Conservation (phyloP, 495 filamentous ascomycete species). For the Podospora bellae-mahoneyi region DNA sequence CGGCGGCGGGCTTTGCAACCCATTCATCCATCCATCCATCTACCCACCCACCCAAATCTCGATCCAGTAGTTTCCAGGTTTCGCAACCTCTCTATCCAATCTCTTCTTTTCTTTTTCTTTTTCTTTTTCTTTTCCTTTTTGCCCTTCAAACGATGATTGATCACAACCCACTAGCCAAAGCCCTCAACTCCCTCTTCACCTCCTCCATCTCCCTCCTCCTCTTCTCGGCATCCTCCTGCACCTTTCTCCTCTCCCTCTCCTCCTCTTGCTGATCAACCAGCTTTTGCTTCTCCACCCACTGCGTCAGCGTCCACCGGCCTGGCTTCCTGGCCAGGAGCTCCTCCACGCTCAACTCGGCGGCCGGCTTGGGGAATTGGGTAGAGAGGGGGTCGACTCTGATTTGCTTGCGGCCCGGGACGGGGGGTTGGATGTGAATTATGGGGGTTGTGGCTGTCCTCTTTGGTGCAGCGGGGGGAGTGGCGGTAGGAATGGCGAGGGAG, state of each 20-base stretch:
- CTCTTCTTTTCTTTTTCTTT: not conserved
- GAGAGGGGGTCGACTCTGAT: constrained; percentile 26
- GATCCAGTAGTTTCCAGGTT: not conserved
- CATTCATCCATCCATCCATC: not conserved
- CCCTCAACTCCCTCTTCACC: constrained; percentile 37
- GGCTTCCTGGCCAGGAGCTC: constrained; percentile 41
- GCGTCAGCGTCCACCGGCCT: constrained; percentile 34
- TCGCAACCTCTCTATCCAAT: not conserved
- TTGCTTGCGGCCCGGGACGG: constrained; percentile 13
- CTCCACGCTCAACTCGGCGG: constrained; percentile 35
- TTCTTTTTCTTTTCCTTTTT: not conserved
- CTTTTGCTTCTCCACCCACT: constrained; percentile 39
- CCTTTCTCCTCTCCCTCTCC: constrained; percentile 15
- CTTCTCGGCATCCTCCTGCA: constrained; percentile 14
- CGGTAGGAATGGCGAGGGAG: not conserved
- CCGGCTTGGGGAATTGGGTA: constrained; percentile 36
- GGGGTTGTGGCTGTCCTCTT: constrained; percentile 5
- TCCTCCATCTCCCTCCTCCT: constrained; percentile 32
- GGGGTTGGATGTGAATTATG: constrained; percentile 9
- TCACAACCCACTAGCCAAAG: not conserved
- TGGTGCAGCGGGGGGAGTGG: constrained; percentile 1
- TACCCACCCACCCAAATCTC: not conserved
- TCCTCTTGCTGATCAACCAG: constrained; percentile 5
- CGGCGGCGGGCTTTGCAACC: not conserved
- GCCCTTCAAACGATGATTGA: not conserved